Conservation (phyloP, 495 filamentous ascomycete genomes). For the Xylaria intraflava region DNA sequence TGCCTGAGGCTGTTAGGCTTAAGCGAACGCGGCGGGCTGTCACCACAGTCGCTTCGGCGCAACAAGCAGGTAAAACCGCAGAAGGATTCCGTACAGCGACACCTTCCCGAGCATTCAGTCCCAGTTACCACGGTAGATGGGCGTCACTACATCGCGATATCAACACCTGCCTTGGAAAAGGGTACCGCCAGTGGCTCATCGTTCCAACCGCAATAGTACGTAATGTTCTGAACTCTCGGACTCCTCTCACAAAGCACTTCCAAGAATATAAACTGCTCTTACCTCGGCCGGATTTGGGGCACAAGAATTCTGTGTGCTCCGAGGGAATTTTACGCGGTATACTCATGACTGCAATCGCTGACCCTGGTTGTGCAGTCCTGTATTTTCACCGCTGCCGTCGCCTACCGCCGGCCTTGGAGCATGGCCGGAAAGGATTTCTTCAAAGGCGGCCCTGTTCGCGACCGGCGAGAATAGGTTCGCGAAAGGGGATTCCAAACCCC, state of each 20-base stretch:
- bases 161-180: background rate
- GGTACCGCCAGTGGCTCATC: background rate
- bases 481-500: background rate
- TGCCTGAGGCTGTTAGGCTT: background rate
- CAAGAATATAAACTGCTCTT: background rate
- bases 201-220: conserved; percentile 6
- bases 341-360: background rate
- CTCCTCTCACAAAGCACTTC: conserved; percentile 2
- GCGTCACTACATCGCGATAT: conserved; percentile 9
- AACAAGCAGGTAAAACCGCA: conserved; percentile 10
- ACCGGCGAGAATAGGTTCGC: background rate
- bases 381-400: background rate
- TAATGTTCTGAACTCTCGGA: background rate
- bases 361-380: background rate
- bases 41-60: conserved; percentile 9
- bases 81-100: conserved; percentile 4
- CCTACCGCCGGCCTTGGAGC: background rate
- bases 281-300: background rate
- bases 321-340: background rate
- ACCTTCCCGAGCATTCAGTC: conserved; percentile 5
- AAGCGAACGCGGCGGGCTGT: conserved; percentile 8
- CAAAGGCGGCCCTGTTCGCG: conserved; percentile 1
- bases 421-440: conserved; percentile 14
- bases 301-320: background rate
- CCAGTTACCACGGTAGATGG: conserved; percentile 9